These are phyloP conservation scores for Aspergillus campestris DNA, from an alignment of 495 filamentous ascomycete genomes.

Conservation along the genomic window DNA sequence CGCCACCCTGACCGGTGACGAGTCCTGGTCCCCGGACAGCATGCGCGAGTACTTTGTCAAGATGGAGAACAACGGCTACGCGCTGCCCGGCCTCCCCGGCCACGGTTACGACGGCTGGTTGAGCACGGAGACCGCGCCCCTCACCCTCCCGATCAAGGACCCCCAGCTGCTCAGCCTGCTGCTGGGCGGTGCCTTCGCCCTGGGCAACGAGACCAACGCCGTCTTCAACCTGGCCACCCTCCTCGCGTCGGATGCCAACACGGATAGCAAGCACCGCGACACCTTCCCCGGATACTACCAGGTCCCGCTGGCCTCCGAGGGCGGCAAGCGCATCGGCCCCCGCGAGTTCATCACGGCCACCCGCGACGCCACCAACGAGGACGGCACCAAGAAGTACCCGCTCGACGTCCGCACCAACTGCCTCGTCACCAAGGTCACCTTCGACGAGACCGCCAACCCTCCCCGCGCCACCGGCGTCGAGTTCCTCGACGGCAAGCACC, in stretches of 20 bases:
- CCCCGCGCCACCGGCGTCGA: constrained; percentile 54
- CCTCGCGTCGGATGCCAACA: constrained; percentile 46
- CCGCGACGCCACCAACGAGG: constrained; percentile 37
- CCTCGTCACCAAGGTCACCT: constrained; percentile 52
- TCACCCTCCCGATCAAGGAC: constrained; percentile 41
- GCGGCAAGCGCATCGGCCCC: constrained; percentile 39
- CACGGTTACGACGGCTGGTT: constrained; percentile 58
- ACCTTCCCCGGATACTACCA: constrained; percentile 40
- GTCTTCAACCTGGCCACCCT: constrained; percentile 33
- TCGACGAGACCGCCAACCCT: constrained; percentile 32
- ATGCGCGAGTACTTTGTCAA: constrained; percentile 37
- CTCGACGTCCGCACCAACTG: constrained; percentile 53
- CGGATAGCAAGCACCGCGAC: constrained; percentile 28
- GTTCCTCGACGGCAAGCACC: constrained; percentile 48
- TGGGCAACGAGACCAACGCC: constrained; percentile 35
- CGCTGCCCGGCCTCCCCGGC: constrained; percentile 26
- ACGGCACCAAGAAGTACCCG: constrained; percentile 47
- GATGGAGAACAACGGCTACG: constrained; percentile 49
- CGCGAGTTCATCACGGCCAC: constrained; percentile 48
- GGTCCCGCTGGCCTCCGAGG: constrained; percentile 41
- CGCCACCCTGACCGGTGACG: constrained; percentile 33
- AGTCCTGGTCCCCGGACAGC: constrained; percentile 31
- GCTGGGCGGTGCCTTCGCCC: constrained; percentile 41
- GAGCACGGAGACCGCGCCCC: constrained; percentile 36
- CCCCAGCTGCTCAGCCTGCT: constrained; percentile 43